Base-by-base conservation (phyloP, 2,329 filamentous ascomycete genomes). In the Cladosporium sp. region DNA sequence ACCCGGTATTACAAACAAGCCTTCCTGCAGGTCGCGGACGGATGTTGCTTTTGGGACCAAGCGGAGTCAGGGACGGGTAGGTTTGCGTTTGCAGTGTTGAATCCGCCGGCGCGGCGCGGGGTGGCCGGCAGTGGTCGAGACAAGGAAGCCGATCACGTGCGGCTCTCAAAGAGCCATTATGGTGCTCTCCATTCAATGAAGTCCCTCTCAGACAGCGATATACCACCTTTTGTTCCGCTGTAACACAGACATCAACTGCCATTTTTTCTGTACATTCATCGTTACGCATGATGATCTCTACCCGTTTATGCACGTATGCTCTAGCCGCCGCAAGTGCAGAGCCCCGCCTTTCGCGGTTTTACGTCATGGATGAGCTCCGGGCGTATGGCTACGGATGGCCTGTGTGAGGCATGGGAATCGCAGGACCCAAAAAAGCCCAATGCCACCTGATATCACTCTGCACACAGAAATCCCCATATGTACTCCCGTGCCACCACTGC, bases 361-460 rank as follows among this genome's bases (percentile, higher is more conserved):
- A 58, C 53, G 54, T 43, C 55, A 46, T 53, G n/a, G 41, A 60
- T 13, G 44, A 61, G 58, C 40, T 46, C 50, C 31, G 41, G 38
- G 37, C 58, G 53, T 11, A 13, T 32, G 14, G 52, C 19, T 33
- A 42, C 16, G 34, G 43, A 48, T 35, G 34, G 34, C 34, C 35
- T 14, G 43, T 49, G 40, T 40, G 18, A 16, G 8, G 14, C 34
- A 40, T 35, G 28, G 16, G 16, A 42, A 42, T 42, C 40, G 40
- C 19, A n/a, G 13, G 40, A 33, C 41, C 48, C 35, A 50, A 50
- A 50, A 16, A 50, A 13, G 48, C 48, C 48, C 48, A 50, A 50
- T 50, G 48, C 40, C 48, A 28, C 48, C 22, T 14, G 38, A 43
- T 28, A 35, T n/a, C 32, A 42, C 10, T 28, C 32, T 14, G 11